Base-by-base conservation (phyloP, 2,329 filamentous ascomycete species). In the Trichoderma oligosporum region DNA sequence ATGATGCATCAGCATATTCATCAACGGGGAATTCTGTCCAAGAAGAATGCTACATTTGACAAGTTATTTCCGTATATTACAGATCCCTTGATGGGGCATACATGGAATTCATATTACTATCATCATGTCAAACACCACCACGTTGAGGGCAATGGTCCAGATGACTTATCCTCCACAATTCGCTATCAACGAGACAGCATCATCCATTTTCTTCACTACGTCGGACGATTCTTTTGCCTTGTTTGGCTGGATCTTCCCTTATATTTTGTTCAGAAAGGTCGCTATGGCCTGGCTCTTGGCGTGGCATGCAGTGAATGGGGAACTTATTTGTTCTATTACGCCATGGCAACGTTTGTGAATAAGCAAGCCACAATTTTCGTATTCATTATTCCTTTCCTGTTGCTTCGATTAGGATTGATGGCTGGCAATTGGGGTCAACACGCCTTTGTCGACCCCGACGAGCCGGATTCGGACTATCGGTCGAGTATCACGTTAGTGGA, bases 1-100 rank as follows among this genome's bases (percentile, higher is more conserved):
- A 84, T 93, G 82, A 88, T 89, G 80, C 89, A 93, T 66, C 88
- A 93, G 66, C 89, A 93, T 69, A 92, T 93, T 64, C 89, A 93
- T 68, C 84, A 84, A 76, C 80, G 84, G 44, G 89, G 89, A 14
- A 77, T 92, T 3, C 72, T 92, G 33, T 72, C 76, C 22, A 82
- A 81, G 64, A 68, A 73, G 7, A 82, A 79, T 54, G 72, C 73
- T 31, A 65, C 79, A 27, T 70, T 92, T 58, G 89, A 93, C 66
- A 67, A 71, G 5, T 52, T 78, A 1, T 92, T 91, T 63, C 89
- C 89, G 0, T 93, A 91, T 67, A 70, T 92, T 38, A 75, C 83
- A 9, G 87, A 91, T 63, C 88, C 88, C 0, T 72, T 93, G 57
- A 87, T 91, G 82, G 89, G 89, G 9, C 89, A 93, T 66, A 91